phyloP scores from a whole-genome alignment of 768 basidiomycete genomes.

The Pleurotus tuoliensis region DNA sequence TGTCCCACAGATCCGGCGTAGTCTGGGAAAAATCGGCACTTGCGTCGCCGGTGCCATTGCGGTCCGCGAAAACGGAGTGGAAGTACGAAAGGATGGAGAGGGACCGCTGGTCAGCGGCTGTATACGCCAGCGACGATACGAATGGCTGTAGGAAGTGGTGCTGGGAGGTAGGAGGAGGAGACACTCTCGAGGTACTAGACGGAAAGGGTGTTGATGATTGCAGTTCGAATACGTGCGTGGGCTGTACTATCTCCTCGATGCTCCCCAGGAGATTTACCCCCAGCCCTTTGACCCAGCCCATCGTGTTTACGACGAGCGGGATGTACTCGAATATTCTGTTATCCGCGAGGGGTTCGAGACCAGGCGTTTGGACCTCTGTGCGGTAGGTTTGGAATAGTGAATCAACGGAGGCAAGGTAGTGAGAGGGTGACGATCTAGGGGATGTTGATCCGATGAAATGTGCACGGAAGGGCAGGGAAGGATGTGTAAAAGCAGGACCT shows the following conservation, averaged over 20 bases:
- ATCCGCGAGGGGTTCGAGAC: conserved; percentile 20
- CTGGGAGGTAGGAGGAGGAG: conserved; percentile 9
- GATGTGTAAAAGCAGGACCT: conserved; percentile 92
- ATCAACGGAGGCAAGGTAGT: conserved; percentile 69
- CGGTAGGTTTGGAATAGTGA: conserved; percentile 65
- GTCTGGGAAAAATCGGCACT: conserved; percentile 25
- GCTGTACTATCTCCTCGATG: conserved; percentile 63
- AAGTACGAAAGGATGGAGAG: conserved; percentile 77
- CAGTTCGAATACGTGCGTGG: conserved; percentile 58
- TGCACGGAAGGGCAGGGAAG: conserved; percentile 60
- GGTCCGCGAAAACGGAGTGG: conserved; percentile 40
- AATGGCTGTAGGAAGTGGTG: conserved; percentile 47
- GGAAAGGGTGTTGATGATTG: conserved; percentile 20
- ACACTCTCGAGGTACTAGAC: neutral
- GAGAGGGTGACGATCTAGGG: conserved; percentile 70
- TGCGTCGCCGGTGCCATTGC: conserved; percentile 1
- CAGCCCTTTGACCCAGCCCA: conserved; percentile 95
- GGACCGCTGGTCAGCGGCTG: conserved; percentile 68
- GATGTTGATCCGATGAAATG: conserved; percentile 83
- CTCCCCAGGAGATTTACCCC: conserved; percentile 73
- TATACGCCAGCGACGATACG: conserved; percentile 35
- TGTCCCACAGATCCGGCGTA: conserved; percentile 58
- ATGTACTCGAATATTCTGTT: conserved; percentile 51
- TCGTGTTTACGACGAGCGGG: conserved; percentile 90
- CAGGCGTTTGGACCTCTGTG: conserved; percentile 59